Percentiles rank a stretch among this genome's conserved stretches.
These are phyloP conservation scores for Penicillium bovifimosum DNA, from an alignment of 495 filamentous ascomycete genomes.

Conservation along the genomic window DNA sequence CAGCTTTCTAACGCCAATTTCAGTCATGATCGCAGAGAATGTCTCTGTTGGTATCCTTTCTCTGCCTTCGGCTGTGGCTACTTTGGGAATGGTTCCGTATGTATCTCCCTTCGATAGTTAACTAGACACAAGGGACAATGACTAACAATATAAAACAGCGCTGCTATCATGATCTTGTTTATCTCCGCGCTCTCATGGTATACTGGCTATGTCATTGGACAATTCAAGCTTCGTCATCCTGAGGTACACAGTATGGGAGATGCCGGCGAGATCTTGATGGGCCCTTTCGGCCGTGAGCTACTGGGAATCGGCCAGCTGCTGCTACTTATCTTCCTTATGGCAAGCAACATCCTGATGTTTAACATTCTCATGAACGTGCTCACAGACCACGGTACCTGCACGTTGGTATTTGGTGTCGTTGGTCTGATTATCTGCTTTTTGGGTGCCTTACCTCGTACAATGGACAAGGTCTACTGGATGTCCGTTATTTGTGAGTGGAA, in stretches of 20 bases:
- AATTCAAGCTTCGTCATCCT: constrained; percentile 32
- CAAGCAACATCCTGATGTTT: constrained; percentile 64
- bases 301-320: constrained; percentile 56
- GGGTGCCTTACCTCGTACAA: constrained; percentile 58
- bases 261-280: constrained; percentile 61
- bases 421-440: constrained; percentile 59
- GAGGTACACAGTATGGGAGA: constrained; percentile 66
- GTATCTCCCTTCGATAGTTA: constrained; percentile 2
- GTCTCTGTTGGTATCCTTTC: constrained; percentile 62
- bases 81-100: constrained; percentile 54
- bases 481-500: constrained; percentile 50
- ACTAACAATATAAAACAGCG: constrained; percentile 14
- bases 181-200: constrained; percentile 62
- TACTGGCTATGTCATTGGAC: constrained; percentile 33
- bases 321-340: constrained; percentile 68
- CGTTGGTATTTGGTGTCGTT: constrained; percentile 59
- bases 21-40: constrained; percentile 61
- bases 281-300: constrained; percentile 57
- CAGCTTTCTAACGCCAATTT: neutral
- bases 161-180: constrained; percentile 50
- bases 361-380: constrained; percentile 60
- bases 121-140: neutral
- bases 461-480: constrained; percentile 52
- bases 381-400: constrained; percentile 59
- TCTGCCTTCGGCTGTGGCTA: constrained; percentile 58